These are phyloP conservation scores for Lathyrus aphaca DNA, from an alignment of 306 rosid species.

Conservation along the genomic window DNA sequence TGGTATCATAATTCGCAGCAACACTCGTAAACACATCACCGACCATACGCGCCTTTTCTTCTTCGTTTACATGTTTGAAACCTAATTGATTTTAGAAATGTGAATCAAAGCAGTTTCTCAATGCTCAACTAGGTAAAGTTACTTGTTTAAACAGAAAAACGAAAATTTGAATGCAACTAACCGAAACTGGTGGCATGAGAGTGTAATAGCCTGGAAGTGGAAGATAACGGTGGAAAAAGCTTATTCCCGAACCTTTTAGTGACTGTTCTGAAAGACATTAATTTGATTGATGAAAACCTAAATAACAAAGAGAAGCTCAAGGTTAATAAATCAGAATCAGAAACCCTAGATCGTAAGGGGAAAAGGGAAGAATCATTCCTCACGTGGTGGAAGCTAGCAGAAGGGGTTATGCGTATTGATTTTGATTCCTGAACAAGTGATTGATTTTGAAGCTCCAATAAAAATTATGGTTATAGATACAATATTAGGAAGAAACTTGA, in stretches of 20 bases:
- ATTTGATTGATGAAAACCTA: constrained; percentile 23
- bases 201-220: constrained; percentile 59
- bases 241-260: constrained; percentile 58
- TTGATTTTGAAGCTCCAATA: too few relatives aligned
- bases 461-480: too few relatives aligned
- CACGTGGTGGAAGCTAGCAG: neutral
- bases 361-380: neutral
- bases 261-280: constrained; percentile 66
- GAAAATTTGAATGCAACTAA: constrained; percentile 46
- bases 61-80: constrained; percentile 87
- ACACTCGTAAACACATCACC: constrained; percentile 88
- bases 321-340: neutral
- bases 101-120: neutral
- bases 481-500: too few relatives aligned
- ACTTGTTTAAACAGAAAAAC: neutral
- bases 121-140: neutral
- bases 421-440: neutral
- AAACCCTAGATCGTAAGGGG: too few relatives aligned
- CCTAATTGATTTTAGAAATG: constrained; percentile 47
- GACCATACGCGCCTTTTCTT: constrained; percentile 80
- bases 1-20: constrained; percentile 82
- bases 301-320: neutral
- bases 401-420: neutral
- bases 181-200: constrained; percentile 98
- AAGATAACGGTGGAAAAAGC: constrained; percentile 56